These are phyloP conservation scores for Hypoxylon fragiforme DNA, from an alignment of 495 filamentous ascomycete genomes.

Conservation along the genomic window DNA sequence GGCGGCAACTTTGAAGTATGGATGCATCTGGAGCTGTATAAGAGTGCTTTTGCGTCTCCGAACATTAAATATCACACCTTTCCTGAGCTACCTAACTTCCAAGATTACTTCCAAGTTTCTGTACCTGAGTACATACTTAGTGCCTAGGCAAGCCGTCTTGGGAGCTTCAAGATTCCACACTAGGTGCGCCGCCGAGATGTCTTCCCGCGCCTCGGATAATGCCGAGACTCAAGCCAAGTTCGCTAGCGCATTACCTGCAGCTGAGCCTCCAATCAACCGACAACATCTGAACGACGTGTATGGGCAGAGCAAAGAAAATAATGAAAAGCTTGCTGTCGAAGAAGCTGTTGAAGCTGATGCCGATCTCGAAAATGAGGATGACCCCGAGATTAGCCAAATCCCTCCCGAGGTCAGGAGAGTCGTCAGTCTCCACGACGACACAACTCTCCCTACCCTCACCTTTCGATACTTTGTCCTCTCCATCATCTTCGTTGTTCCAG, in stretches of 20 bases:
- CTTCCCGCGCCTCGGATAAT: slow-evolving; percentile 16
- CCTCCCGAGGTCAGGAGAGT: slow-evolving; percentile 55
- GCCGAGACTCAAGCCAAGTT: slow-evolving; percentile 28
- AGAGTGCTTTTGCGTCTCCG: too few species aligned
- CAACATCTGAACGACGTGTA: slow-evolving; percentile 2
- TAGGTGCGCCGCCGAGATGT: slow-evolving; percentile 29
- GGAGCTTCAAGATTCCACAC: not conserved
- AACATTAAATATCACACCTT: too few species aligned
- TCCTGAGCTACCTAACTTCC: too few species aligned
- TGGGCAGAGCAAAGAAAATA: not conserved
- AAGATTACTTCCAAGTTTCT: too few species aligned
- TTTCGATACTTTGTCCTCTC: slow-evolving; percentile 61
- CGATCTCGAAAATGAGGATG: slow-evolving; percentile 43
- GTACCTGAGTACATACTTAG: too few species aligned
- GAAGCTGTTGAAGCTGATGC: slow-evolving; percentile 40
- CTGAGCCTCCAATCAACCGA: slow-evolving; percentile 24
- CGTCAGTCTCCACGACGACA: slow-evolving; percentile 57
- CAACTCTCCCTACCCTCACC: slow-evolving; percentile 54
- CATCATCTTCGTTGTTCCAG: slow-evolving; percentile 55
- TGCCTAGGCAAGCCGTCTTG: too few species aligned
- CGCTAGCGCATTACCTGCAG: slow-evolving; percentile 19
- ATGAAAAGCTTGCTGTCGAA: slow-evolving; percentile 34
- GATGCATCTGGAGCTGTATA: too few species aligned
- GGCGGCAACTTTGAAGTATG: too few species aligned
- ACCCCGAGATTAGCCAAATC: slow-evolving; percentile 52